phyloP scores from a whole-genome alignment of 768 basidiomycete genomes.

The Pleurotus tuoliensis region DNA sequence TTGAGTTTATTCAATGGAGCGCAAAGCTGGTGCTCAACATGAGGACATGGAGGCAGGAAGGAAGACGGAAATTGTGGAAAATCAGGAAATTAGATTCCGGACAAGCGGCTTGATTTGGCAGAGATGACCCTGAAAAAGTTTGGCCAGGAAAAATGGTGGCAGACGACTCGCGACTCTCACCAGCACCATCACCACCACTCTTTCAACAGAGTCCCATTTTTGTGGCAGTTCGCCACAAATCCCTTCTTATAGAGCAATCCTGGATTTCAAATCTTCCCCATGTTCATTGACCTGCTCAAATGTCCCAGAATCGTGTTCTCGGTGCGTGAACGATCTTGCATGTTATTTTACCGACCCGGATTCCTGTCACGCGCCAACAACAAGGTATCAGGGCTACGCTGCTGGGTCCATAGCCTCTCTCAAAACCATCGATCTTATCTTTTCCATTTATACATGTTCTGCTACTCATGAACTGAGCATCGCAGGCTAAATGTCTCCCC shows the following conservation, averaged over 20 bases:
- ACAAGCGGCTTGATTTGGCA: neutral
- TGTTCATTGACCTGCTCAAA: constrained; percentile 36
- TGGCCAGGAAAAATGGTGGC: constrained; percentile 1
- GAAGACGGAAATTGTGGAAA: neutral
- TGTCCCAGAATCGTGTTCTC: constrained; percentile 39
- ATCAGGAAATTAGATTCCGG: neutral
- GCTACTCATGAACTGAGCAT: neutral
- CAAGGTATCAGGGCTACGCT: constrained; percentile 2
- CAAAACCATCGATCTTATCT: constrained; percentile 9
- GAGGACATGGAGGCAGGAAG: neutral
- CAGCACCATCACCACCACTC: neutral
- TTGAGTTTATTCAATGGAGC: neutral
- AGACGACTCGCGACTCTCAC: constrained; percentile 4
- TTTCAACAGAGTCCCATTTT: constrained; percentile 4
- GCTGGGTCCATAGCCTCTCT: constrained; percentile 5
- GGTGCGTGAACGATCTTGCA: constrained; percentile 22
- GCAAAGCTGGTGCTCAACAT: neutral
- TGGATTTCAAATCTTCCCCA: constrained; percentile 39
- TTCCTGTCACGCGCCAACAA: constrained; percentile 15
- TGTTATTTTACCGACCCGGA: constrained; percentile 11
- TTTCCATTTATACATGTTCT: constrained; percentile 6
- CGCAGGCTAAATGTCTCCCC: constrained; percentile 9
- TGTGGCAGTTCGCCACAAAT: constrained; percentile 15
- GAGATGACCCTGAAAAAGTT: neutral
- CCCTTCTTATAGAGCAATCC: constrained; percentile 24